phyloP scores from a whole-genome alignment of 2,329 filamentous ascomycete genomes.

The Clarireedia paspali region DNA sequence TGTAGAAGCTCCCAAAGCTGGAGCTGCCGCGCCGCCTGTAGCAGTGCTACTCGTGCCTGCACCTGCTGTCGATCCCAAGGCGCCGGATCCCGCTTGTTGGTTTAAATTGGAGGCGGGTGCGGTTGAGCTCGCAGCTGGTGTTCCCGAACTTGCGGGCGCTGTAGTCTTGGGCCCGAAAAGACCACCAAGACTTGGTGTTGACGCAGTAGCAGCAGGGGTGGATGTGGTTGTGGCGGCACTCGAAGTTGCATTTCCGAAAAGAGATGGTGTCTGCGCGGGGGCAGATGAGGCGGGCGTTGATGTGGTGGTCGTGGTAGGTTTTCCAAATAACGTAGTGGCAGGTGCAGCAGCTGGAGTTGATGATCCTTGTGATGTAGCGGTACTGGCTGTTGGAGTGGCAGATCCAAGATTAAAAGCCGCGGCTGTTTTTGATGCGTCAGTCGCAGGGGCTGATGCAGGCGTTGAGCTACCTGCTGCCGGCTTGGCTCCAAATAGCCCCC shows the following conservation, averaged over 20 bases:
- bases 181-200: slow-evolving; percentile 20
- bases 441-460: slow-evolving; percentile 8
- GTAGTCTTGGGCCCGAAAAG: slow-evolving; percentile 24
- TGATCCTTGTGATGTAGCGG: slow-evolving; percentile 4
- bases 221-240: slow-evolving; percentile 8
- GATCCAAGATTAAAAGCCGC: slow-evolving; percentile 16
- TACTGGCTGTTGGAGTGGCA: slow-evolving; percentile 12
- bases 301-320: background rate
- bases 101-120: slow-evolving; percentile 22
- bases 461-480: slow-evolving; percentile 9
- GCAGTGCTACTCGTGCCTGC: background rate
- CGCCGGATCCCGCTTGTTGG: background rate
- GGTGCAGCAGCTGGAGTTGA: slow-evolving; percentile 4
- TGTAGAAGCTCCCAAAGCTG: slow-evolving; percentile 60
- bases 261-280: slow-evolving; percentile 11
- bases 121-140: slow-evolving; percentile 18
- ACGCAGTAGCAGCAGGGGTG: slow-evolving; percentile 16
- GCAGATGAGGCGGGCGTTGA: slow-evolving; percentile 15
- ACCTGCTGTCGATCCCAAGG: background rate
- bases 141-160: slow-evolving; percentile 3
- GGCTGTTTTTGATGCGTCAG: slow-evolving; percentile 13
- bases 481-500: slow-evolving; percentile 8
- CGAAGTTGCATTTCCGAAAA: slow-evolving; percentile 27
- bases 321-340: slow-evolving; percentile 8
- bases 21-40: slow-evolving; percentile 4